Evolutionary conservation across 805 yeast species (phyloP).

Genomic region (Zygosaccharomyces gambellarensis): DNA sequence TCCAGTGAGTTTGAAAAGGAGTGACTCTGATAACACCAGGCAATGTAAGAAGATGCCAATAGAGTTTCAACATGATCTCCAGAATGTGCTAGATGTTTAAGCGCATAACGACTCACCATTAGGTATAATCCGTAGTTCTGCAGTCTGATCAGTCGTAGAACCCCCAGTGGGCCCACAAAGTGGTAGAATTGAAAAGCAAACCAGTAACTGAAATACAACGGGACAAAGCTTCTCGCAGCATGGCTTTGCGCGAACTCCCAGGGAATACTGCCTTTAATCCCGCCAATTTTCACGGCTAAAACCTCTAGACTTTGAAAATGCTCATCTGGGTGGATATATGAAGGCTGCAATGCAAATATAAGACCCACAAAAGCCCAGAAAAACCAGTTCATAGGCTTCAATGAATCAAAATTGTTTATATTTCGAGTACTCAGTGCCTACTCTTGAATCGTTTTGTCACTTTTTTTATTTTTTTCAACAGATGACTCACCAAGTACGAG

Average conservation of each 20-base stretch:
- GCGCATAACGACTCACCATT: constrained; percentile 37
- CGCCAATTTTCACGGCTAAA: constrained; percentile 29
- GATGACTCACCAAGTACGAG: neutral
- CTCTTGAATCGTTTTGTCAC: neutral
- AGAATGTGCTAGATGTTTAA: constrained; percentile 42
- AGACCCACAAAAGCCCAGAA: constrained; percentile 29
- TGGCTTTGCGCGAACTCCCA: constrained; percentile 70
- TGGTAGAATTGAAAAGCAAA: constrained; percentile 14
- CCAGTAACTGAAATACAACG: constrained; percentile 63
- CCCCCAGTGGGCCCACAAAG: constrained; percentile 40
- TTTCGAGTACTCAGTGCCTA: neutral
- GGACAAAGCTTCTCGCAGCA: constrained; percentile 61
- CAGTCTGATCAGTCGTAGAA: constrained; percentile 52
- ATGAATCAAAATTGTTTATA: neutral
- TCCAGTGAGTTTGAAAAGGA: constrained; percentile 88
- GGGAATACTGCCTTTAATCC: constrained; percentile 41
- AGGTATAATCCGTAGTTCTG: constrained; percentile 39
- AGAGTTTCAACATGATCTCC: constrained; percentile 32
- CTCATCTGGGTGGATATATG: constrained; percentile 97
- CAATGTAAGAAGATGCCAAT: constrained; percentile 57
- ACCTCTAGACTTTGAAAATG: constrained; percentile 90
- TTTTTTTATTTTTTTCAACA: neutral
- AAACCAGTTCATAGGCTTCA: neutral
- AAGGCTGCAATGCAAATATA: constrained; percentile 57
- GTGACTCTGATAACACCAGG: constrained; percentile 77